A percentile compares a stretch with the other conserved stretches of the same genome.
Evolutionary conservation across 495 filamentous ascomycete genomes (phyloP).

Genomic region (Aspergillus bridgeri): DNA sequence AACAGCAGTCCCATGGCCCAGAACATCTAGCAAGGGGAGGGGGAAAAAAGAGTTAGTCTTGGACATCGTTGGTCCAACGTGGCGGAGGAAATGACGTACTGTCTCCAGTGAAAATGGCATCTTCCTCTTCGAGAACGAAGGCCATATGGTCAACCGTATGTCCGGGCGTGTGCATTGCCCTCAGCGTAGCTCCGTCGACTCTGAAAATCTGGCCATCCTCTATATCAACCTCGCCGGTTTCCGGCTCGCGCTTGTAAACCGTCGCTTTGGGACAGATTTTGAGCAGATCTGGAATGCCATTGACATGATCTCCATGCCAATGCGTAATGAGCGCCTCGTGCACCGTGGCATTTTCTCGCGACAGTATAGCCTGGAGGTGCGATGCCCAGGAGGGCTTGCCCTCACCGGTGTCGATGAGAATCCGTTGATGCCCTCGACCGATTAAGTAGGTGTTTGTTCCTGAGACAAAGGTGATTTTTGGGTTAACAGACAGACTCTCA

Average conservation of each 20-base stretch:
- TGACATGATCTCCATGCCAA: slow-evolving; percentile 84
- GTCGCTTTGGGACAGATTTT: slow-evolving; percentile 53
- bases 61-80: not conserved
- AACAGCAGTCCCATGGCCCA: slow-evolving; percentile 90
- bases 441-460: slow-evolving; percentile 87
- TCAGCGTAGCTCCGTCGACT: slow-evolving; percentile 73
- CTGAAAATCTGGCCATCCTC: slow-evolving; percentile 67
- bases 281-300: slow-evolving; percentile 67
- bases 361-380: slow-evolving; percentile 58
- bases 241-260: slow-evolving; percentile 50
- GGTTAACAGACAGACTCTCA: not conserved
- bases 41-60: not conserved
- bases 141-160: slow-evolving; percentile 86
- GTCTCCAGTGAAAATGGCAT: slow-evolving; percentile 90
- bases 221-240: slow-evolving; percentile 45
- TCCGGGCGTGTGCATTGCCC: slow-evolving; percentile 74
- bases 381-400: slow-evolving; percentile 59
- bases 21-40: slow-evolving; percentile 59
- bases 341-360: slow-evolving; percentile 62
- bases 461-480: slow-evolving; percentile 21
- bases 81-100: slow-evolving; percentile 37
- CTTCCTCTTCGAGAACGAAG: slow-evolving; percentile 66
- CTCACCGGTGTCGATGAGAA: slow-evolving; percentile 80
- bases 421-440: slow-evolving; percentile 60
- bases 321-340: slow-evolving; percentile 73